Percentiles rank a stretch among this genome's conserved stretches.
These are phyloP conservation scores for Magnolia sinica DNA, from an alignment of 164 flowering plant species.

Conservation along the genomic window DNA sequence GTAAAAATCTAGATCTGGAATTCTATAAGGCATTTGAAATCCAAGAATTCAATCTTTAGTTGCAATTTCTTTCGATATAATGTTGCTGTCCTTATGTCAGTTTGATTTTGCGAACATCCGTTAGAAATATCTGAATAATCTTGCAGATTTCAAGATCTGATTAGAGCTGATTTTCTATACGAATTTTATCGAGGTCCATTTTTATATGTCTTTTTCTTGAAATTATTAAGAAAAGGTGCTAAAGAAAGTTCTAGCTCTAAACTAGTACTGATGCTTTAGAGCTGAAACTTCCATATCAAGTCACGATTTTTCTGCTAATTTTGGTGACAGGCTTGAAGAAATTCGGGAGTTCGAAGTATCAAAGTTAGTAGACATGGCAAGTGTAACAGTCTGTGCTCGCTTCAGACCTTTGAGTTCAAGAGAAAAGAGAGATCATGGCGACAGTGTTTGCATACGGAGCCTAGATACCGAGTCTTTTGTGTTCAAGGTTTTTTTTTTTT, in stretches of 20 bases:
- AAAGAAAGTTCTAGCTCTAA: background rate
- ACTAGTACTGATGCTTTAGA: constrained; percentile 1
- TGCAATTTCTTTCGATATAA: background rate
- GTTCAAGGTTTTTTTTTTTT: constrained; percentile 44
- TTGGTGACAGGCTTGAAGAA: background rate
- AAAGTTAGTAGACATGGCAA: constrained; percentile 37
- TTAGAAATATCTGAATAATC: background rate
- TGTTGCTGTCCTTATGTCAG: background rate
- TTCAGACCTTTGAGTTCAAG: constrained; percentile 66
- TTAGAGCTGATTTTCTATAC: background rate
- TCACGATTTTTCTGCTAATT: background rate
- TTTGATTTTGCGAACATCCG: background rate
- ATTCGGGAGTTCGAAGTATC: background rate
- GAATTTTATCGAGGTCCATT: background rate
- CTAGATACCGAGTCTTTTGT: constrained; percentile 55
- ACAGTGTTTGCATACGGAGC: constrained; percentile 34
- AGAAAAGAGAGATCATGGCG: constrained; percentile 54
- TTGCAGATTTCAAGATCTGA: background rate
- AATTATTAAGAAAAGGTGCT: background rate
- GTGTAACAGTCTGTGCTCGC: constrained; percentile 60
- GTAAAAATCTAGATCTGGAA: background rate
- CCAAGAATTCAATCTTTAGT: background rate
- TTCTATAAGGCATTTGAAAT: background rate
- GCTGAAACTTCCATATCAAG: background rate
- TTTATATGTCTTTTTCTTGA: background rate